Conservation (phyloP, 2,329 filamentous ascomycete genomes). For the Aspergillus bombycis region DNA sequence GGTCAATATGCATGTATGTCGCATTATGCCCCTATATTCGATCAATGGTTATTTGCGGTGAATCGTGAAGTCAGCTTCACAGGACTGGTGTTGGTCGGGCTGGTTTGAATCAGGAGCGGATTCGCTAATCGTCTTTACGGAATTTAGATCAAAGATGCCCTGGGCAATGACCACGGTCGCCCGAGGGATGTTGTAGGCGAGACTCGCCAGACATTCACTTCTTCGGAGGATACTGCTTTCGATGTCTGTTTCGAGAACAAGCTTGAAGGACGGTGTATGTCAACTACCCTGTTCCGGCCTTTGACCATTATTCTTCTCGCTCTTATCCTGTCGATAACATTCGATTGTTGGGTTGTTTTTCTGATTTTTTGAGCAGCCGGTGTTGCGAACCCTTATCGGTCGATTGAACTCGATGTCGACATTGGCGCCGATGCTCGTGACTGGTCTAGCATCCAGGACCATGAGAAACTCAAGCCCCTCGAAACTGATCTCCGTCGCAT, state of each 20-base stretch:
- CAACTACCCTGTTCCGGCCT: background rate
- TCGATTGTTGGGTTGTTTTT: background rate
- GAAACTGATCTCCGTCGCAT: conserved; percentile 92
- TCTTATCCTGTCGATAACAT: background rate
- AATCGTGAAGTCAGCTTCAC: background rate
- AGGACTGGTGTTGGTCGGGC: background rate
- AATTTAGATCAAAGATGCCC: conserved; percentile 83
- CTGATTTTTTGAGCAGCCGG: conserved; percentile 29
- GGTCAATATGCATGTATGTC: conserved; percentile 85
- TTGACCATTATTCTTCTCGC: background rate
- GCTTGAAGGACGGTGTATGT: conserved; percentile 67
- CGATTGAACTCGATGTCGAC: conserved; percentile 90
- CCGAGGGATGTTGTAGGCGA: conserved; percentile 92
- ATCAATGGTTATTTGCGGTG: background rate
- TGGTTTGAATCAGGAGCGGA: background rate
- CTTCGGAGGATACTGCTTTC: conserved; percentile 87
- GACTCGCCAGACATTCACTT: conserved; percentile 90
- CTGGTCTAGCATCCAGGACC: conserved; percentile 94
- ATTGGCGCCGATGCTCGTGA: conserved; percentile 97
- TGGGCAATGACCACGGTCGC: conserved; percentile 93
- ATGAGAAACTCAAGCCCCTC: conserved; percentile 96
- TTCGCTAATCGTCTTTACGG: conserved; percentile 13
- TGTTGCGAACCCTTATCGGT: conserved; percentile 60
- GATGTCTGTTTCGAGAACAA: conserved; percentile 96
- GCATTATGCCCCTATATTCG: background rate